These are phyloP conservation scores for Hypsizygus marmoreus DNA, from an alignment of 768 basidiomycete genomes.

Conservation along the genomic window DNA sequence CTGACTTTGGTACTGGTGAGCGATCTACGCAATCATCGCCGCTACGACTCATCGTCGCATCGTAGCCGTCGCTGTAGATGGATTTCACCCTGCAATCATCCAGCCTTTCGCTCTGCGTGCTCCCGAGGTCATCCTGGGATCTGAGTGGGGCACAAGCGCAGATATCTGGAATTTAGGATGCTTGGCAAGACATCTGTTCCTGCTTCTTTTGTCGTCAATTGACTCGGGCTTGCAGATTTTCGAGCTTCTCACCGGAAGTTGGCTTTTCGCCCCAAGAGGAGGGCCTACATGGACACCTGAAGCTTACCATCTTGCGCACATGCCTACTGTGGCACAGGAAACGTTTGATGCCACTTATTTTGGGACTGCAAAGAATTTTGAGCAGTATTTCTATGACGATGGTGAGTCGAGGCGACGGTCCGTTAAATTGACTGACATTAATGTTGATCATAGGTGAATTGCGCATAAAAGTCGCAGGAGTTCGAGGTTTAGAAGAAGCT, in stretches of 20 bases:
- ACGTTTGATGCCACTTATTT: conserved; percentile 12
- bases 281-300: conserved; percentile 19
- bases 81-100: conserved; percentile 16
- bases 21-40: neutral
- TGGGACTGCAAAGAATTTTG: conserved; percentile 10
- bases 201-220: neutral
- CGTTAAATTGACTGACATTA: neutral
- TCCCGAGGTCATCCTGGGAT: conserved; percentile 29
- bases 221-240: conserved; percentile 16
- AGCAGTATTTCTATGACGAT: conserved; percentile 12
- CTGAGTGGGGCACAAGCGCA: conserved; percentile 22
- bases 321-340: conserved; percentile 14
- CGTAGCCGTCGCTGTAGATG: conserved; percentile 9
- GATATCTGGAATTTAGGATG: conserved; percentile 37
- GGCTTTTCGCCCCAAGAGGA: conserved; percentile 21
- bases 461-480: neutral
- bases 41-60: neutral
- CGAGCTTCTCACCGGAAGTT: conserved; percentile 22
- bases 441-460: conserved; percentile 4
- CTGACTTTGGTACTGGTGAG: conserved; percentile 17
- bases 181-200: conserved; percentile 14
- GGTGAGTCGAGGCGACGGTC: conserved; percentile 9
- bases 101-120: conserved; percentile 27
- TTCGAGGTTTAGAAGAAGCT: conserved; percentile 4
- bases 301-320: conserved; percentile 22